These are phyloP conservation scores for Castanea crenata DNA, from an alignment of 306 rosid genomes.

Conservation along the genomic window DNA sequence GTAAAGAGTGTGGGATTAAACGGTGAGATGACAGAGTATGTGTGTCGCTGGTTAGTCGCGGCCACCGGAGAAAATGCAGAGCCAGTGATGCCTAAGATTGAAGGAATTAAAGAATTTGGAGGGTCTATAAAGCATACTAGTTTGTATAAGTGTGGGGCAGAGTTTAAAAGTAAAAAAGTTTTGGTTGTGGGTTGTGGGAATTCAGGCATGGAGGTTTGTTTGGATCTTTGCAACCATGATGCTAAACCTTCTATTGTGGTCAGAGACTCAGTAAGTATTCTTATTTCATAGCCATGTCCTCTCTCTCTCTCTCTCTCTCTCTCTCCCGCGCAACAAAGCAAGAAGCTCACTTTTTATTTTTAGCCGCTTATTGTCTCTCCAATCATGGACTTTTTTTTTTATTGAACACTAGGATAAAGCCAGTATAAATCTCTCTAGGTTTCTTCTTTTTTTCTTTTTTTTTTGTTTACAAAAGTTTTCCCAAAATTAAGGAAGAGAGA, in stretches of 20 bases:
- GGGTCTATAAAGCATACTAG: constrained; percentile 65
- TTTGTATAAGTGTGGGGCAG: constrained; percentile 63
- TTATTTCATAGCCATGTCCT: neutral
- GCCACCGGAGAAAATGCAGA: constrained; percentile 95
- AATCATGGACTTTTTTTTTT: constrained; percentile 27
- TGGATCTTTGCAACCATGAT: constrained; percentile 76
- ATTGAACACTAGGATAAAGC: constrained; percentile 11
- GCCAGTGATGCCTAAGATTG: constrained; percentile 60
- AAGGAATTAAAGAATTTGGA: constrained; percentile 50
- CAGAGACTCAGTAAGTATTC: constrained; percentile 65
- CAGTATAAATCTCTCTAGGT: neutral
- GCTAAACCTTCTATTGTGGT: constrained; percentile 76
- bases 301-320: neutral
- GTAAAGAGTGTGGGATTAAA: constrained; percentile 14
- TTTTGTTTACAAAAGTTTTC: no score
- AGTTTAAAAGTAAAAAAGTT: constrained; percentile 56
- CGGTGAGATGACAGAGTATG: constrained; percentile 32
- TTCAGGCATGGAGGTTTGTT: constrained; percentile 92
- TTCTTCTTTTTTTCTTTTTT: no score
- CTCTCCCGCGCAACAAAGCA: neutral
- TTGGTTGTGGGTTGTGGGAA: constrained; percentile 96
- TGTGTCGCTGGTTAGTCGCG: constrained; percentile 69
- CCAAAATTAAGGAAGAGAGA: no score
- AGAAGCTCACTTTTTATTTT: neutral
- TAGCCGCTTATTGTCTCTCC: constrained; percentile 17